Evolutionary conservation across 192 early-diverging fungal species (phyloP).

Genomic region (Haplosporangium gracile): DNA sequence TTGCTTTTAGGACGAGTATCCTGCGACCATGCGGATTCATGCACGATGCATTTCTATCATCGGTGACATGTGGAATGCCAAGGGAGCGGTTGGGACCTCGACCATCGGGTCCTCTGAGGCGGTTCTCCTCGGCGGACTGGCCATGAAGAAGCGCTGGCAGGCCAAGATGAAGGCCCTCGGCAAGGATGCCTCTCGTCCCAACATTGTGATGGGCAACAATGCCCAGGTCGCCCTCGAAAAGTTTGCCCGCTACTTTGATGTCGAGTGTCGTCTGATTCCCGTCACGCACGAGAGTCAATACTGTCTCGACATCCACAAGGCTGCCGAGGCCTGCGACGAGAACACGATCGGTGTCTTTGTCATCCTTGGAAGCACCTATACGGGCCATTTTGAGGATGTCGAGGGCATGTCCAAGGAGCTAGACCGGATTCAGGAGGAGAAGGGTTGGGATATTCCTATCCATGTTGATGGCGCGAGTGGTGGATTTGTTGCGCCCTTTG

Average conservation of each 20-base stretch:
- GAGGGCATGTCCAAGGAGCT: constrained; percentile 71
- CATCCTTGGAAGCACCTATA: constrained; percentile 83
- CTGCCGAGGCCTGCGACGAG: constrained; percentile 79
- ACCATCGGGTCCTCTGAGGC: constrained; percentile 88
- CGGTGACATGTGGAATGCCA: constrained; percentile 76
- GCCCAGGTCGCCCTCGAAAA: constrained; percentile 72
- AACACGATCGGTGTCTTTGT: constrained; percentile 87
- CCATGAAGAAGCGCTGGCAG: constrained; percentile 87
- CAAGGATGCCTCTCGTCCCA: constrained; percentile 72
- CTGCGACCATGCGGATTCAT: constrained; percentile 74
- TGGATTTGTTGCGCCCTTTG: constrained; percentile 90
- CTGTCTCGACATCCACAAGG: constrained; percentile 73
- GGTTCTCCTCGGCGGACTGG: constrained; percentile 80
- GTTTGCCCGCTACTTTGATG: constrained; percentile 77
- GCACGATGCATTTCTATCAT: constrained; percentile 77
- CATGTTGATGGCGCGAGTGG: constrained; percentile 91
- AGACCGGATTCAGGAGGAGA: constrained; percentile 69
- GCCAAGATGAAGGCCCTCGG: constrained; percentile 68
- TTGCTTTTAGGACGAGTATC: constrained; percentile 70
- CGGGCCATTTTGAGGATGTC: constrained; percentile 88
- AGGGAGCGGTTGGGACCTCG: constrained; percentile 72
- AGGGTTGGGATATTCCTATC: constrained; percentile 79
- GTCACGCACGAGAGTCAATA: constrained; percentile 63
- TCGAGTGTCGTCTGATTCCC: constrained; percentile 76
- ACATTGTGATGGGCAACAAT: constrained; percentile 83